Percentiles rank a stretch among this genome's conserved stretches.
These are phyloP conservation scores for Ceriops tagal DNA, from an alignment of 345 rosid genomes.

Conservation along the genomic window DNA sequence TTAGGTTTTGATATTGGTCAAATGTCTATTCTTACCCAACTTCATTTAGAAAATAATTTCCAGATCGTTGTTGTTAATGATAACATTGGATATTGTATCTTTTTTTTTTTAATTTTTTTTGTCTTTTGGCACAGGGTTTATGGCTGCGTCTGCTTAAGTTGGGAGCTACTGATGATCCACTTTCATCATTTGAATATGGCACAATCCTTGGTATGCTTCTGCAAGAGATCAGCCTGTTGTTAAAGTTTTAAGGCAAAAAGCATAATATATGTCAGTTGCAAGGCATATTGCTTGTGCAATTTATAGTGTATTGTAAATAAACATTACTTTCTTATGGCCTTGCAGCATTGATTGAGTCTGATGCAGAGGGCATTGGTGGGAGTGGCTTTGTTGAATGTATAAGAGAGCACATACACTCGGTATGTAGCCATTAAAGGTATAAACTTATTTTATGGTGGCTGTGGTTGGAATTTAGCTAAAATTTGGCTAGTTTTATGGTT, in stretches of 20 bases:
- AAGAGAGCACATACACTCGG: slow-evolving; percentile 91
- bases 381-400: slow-evolving; percentile 98
- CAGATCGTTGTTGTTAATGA: not conserved
- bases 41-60: not conserved
- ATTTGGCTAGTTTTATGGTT: slow-evolving; percentile 30
- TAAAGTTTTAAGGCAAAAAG: slow-evolving; percentile 15
- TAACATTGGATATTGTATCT: not conserved
- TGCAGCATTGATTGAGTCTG: slow-evolving; percentile 98
- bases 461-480: slow-evolving; percentile 27
- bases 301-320: slow-evolving; percentile 12
- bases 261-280: slow-evolving; percentile 10
- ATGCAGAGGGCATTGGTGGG: slow-evolving; percentile 99
- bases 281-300: slow-evolving; percentile 11
- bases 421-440: slow-evolving; percentile 34
- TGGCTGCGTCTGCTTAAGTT: slow-evolving; percentile 93
- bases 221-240: slow-evolving; percentile 6
- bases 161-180: slow-evolving; percentile 91
- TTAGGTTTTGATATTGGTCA: not conserved
- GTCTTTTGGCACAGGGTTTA: slow-evolving; percentile 52
- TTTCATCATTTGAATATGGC: slow-evolving; percentile 98
- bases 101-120: too few species aligned
- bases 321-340: slow-evolving; percentile 23
- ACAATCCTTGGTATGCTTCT: slow-evolving; percentile 76
- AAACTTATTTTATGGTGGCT: slow-evolving; percentile 15
- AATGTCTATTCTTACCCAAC: not conserved